phyloP scores from a whole-genome alignment of 2,329 filamentous ascomycete species.

The Teratosphaeria viscida region DNA sequence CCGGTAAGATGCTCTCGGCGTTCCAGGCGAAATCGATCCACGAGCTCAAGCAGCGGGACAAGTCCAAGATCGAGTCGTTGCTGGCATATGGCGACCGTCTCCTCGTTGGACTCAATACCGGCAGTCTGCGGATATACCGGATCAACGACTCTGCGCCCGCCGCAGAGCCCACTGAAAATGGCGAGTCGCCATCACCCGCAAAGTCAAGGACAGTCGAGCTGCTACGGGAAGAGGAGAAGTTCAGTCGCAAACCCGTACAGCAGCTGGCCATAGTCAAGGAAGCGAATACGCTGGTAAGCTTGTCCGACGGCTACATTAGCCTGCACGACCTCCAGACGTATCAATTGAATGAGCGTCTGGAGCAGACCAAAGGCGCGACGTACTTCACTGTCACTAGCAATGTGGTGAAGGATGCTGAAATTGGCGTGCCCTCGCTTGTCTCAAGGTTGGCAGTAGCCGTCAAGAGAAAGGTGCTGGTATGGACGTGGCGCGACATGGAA shows the following conservation, averaged over 20 bases:
- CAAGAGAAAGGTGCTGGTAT: slow-evolving; percentile 78
- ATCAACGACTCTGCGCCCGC: slow-evolving; percentile 56
- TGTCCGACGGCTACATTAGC: slow-evolving; percentile 82
- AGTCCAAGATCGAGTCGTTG: slow-evolving; percentile 93
- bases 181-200: slow-evolving; percentile 32
- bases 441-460: slow-evolving; percentile 85
- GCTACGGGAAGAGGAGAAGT: slow-evolving; percentile 85
- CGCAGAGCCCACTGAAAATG: slow-evolving; percentile 14
- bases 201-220: slow-evolving; percentile 57
- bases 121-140: slow-evolving; percentile 79
- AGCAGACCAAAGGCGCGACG: slow-evolving; percentile 76
- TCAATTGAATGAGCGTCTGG: slow-evolving; percentile 66
- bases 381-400: slow-evolving; percentile 92
- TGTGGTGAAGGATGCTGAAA: slow-evolving; percentile 79
- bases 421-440: slow-evolving; percentile 85
- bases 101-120: slow-evolving; percentile 83
- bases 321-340: slow-evolving; percentile 84
- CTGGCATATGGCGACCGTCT: slow-evolving; percentile 87
- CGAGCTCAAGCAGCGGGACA: slow-evolving; percentile 92
- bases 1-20: slow-evolving; percentile 62
- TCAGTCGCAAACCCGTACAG: slow-evolving; percentile 79
- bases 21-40: slow-evolving; percentile 94
- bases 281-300: slow-evolving; percentile 77
- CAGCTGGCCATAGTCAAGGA: slow-evolving; percentile 95
- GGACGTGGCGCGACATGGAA: slow-evolving; percentile 96